Evolutionary conservation across 2,329 filamentous ascomycete genomes (phyloP).

Genomic region (Aspergillus pseudoviridinutans): DNA sequence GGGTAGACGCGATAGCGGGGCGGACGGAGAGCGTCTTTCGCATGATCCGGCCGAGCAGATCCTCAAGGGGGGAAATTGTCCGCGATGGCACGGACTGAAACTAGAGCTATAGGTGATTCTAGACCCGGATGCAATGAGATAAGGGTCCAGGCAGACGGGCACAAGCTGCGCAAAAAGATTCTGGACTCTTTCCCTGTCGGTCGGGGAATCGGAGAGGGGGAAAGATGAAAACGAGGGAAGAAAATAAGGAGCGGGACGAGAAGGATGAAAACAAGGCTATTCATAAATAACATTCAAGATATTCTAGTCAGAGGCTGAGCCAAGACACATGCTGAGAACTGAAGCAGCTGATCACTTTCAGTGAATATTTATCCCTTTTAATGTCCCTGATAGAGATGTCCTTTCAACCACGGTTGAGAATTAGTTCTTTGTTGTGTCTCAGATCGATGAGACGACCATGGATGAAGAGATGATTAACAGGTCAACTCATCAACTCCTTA

Average conservation of each 20-base stretch:
- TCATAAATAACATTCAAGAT: not conserved
- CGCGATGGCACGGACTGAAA: not conserved
- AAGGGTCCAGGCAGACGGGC: not conserved
- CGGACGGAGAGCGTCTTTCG: conserved; percentile 21
- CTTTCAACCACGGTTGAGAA: not conserved
- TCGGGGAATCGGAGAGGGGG: not conserved
- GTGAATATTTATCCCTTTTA: not conserved
- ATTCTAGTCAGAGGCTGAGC: not conserved
- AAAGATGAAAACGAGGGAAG: not conserved
- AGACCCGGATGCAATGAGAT: not conserved
- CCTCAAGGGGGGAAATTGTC: not conserved
- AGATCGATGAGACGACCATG: too few relatives aligned
- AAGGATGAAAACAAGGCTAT: not conserved
- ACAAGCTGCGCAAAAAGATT: not conserved
- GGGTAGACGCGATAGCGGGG: conserved; percentile 26
- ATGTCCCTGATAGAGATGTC: not conserved
- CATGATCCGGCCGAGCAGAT: conserved; percentile 23
- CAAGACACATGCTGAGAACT: not conserved
- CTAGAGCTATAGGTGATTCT: not conserved
- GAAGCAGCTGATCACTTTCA: not conserved
- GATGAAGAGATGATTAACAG: not conserved
- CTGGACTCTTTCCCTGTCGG: not conserved
- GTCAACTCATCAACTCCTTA: not conserved
- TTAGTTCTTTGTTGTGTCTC: not conserved
- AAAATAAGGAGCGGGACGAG: not conserved